These are phyloP conservation scores for Volutella citrinella DNA, from an alignment of 2,329 filamentous ascomycete species.

Conservation along the genomic window DNA sequence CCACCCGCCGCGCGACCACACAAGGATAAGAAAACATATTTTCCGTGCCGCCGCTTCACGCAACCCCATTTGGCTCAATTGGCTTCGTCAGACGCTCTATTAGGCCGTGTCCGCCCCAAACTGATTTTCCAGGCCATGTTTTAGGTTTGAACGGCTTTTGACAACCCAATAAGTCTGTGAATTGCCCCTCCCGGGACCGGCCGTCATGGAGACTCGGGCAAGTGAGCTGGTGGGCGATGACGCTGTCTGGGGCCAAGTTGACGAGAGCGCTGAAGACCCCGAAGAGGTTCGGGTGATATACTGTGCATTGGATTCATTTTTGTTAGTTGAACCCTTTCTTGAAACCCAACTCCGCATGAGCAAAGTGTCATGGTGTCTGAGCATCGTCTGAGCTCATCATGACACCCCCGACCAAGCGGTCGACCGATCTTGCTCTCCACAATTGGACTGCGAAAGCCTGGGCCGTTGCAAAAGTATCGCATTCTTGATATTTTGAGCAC, in stretches of 20 bases:
- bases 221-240: conserved; percentile 29
- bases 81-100: neutral
- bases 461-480: conserved; percentile 7
- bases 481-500: neutral
- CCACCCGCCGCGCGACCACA: conserved; percentile 4
- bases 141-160: conserved; percentile 1
- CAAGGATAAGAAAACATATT: too few relatives aligned
- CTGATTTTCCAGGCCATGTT: neutral
- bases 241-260: conserved; percentile 57
- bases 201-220: conserved; percentile 16
- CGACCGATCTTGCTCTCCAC: too few relatives aligned
- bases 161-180: too few relatives aligned
- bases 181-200: conserved; percentile 7
- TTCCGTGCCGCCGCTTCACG: too few relatives aligned
- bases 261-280: conserved; percentile 66
- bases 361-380: too few relatives aligned
- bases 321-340: too few relatives aligned
- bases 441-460: too few relatives aligned
- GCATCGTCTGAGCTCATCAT: too few relatives aligned
- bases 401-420: conserved; percentile 8
- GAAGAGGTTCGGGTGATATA: conserved; percentile 81
- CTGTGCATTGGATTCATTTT: conserved; percentile 82
- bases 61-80: conserved; percentile 1
- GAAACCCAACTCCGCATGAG: too few relatives aligned
- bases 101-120: neutral